A percentile compares a stretch with the other conserved stretches of the same genome.
Conservation (phyloP, 176 grass and related monocot genomes). For the Zea luxurians region DNA sequence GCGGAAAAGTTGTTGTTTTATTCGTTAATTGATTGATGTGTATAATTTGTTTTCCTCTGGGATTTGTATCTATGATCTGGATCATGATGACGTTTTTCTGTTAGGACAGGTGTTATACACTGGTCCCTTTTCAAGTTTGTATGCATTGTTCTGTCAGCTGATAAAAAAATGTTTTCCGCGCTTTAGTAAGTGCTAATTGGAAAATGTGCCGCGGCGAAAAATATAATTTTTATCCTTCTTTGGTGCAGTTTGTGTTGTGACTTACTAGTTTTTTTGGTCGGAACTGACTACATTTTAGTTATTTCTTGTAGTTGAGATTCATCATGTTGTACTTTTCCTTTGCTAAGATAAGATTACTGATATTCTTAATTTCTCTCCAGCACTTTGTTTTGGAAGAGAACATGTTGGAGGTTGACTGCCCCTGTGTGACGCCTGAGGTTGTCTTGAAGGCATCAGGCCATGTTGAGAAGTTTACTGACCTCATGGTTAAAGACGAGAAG, state of each 20-base stretch:
- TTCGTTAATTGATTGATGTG: neutral
- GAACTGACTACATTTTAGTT: neutral
- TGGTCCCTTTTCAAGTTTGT: neutral
- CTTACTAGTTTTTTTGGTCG: neutral
- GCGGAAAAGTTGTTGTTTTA: neutral
- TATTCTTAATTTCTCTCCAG: constrained; percentile 40
- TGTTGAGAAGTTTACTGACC: constrained; percentile 85
- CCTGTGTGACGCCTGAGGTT: constrained; percentile 71
- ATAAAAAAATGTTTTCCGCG: neutral
- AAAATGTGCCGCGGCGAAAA: neutral
- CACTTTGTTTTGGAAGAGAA: constrained; percentile 82
- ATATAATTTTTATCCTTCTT: neutral
- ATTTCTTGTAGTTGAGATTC: neutral
- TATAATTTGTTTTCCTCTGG: neutral
- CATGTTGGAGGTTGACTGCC: constrained; percentile 87
- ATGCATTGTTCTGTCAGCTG: neutral
- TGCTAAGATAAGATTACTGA: neutral
- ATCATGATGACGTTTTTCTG: neutral
- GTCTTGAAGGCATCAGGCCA: constrained; percentile 84
- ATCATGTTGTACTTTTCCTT: neutral
- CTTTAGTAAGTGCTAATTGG: neutral
- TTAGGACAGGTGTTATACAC: neutral
- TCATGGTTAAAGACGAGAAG: constrained; percentile 92
- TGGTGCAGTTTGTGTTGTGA: neutral
- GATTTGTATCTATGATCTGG: neutral